Evolutionary conservation across 495 filamentous ascomycete genomes (phyloP).

Genomic region (Endocarpon pusillum): DNA sequence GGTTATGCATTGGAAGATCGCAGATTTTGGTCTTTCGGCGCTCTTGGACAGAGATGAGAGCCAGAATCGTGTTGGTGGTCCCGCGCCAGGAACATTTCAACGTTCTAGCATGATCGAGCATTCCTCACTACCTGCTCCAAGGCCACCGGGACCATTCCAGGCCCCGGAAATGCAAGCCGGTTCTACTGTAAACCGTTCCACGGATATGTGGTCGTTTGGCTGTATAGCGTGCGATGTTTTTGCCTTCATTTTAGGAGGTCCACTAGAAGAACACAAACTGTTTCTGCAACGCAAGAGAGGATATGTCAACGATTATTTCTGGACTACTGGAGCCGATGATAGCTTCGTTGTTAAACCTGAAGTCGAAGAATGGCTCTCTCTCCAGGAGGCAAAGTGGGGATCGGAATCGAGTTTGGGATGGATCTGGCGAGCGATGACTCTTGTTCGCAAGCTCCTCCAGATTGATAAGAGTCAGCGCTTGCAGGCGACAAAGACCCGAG

Average conservation of each 20-base stretch:
- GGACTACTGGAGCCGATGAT: slow-evolving; percentile 3
- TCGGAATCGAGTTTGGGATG: neutral
- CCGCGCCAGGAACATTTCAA: neutral
- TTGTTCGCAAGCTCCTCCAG: neutral
- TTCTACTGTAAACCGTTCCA: slow-evolving; percentile 6
- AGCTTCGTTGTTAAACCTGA: slow-evolving; percentile 6
- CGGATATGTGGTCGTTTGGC: slow-evolving; percentile 15
- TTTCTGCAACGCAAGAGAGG: neutral
- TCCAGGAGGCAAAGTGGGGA: slow-evolving; percentile 7
- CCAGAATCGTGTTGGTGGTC: neutral
- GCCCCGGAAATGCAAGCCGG: slow-evolving; percentile 10
- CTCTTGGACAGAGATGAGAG: slow-evolving; percentile 3
- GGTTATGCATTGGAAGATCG: slow-evolving; percentile 15
- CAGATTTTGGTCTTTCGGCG: slow-evolving; percentile 17
- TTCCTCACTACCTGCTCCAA: slow-evolving; percentile 1
- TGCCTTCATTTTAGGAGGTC: slow-evolving; percentile 7
- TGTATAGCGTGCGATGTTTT: slow-evolving; percentile 12
- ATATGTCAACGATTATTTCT: slow-evolving; percentile 7
- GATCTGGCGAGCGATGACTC: neutral
- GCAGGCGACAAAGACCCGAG: neutral
- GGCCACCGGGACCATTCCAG: slow-evolving; percentile 10
- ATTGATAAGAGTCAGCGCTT: neutral
- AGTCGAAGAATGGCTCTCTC: slow-evolving; percentile 1
- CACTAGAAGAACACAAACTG: slow-evolving; percentile 3
- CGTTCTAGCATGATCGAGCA: neutral